Evolutionary conservation across 768 basidiomycete genomes (phyloP), one percentile per base, ranked within the genome.

Genomic region (Rhodotorula babjevae): DNA sequence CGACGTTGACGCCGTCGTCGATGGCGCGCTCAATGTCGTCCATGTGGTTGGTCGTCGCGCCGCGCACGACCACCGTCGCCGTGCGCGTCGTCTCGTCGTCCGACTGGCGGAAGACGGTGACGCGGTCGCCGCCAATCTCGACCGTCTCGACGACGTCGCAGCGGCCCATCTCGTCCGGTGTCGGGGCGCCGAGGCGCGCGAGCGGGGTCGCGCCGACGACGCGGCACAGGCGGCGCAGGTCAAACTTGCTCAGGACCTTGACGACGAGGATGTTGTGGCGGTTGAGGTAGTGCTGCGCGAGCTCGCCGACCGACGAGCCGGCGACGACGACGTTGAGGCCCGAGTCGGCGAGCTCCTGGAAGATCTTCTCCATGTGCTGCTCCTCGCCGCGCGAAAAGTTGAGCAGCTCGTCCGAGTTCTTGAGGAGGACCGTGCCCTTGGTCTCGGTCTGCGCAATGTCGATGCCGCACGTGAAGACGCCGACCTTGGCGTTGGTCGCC

Each of bases 361-460:
- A 87, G 80, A 94, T 93, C 93, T 91, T 93, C 85, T 97, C 94
- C 63, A 96, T 85, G 79, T 97, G 93, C 81, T 94, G 89, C 82
- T 99, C 96, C 82, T 99, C 96, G 27, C 93, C 96, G 7, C 87
- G 85, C 0, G 94, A 93, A 79, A 99, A 99, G 83, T 96, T 93
- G 75, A 99, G 85, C 88, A 99, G 91, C 80, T 99, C 95, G 59
- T 95, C 89, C 16, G 93, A 92, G 80, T 87, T 97, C 81, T 93
- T 92, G 77, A 99, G 86, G 60, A 99, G 85, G 19, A 98, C 96
- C 15, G 96, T 99, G 63, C 96, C 96, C 81, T 99, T 99, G 27
- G 96, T 99, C 82, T 99, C 96, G 11, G 96, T 98, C 82, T 98
- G 95, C 6, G 94, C 87, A 68, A 92, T 87, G 80, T 98, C 96